Conservation (phyloP, 352 stramenopile genomes). For the Phytophthora niederhauseri region DNA sequence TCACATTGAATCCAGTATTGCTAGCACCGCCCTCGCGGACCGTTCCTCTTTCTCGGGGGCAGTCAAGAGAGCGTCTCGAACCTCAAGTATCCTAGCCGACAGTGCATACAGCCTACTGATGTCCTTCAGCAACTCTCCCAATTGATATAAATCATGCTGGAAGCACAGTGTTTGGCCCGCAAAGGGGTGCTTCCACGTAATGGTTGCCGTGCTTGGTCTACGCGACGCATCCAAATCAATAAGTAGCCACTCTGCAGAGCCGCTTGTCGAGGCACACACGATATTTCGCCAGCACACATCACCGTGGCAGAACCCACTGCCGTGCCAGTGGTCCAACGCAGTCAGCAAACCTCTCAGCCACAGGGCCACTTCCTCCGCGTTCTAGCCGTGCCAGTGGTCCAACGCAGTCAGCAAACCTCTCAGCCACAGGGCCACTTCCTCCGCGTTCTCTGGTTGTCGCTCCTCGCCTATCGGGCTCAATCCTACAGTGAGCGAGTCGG, state of each 20-base stretch:
- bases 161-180: slow-evolving; percentile 1
- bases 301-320: slow-evolving; percentile 3
- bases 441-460: neutral
- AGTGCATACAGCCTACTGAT: no score
- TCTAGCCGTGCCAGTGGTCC: slow-evolving; percentile 2
- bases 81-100: no score
- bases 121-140: slow-evolving; percentile 2
- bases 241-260: slow-evolving; percentile 11
- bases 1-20: no score
- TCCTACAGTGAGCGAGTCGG: no score
- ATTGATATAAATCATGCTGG: slow-evolving; percentile 18
- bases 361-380: no score
- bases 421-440: slow-evolving; percentile 2
- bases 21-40: no score
- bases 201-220: slow-evolving; percentile 3
- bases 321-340: no score
- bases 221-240: slow-evolving; percentile 21
- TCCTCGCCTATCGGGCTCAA: no score
- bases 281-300: slow-evolving; percentile 6
- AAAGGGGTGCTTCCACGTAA: slow-evolving; percentile 6
- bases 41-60: no score
- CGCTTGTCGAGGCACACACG: neutral
- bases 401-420: slow-evolving; percentile 2
- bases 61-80: no score
- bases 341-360: no score